These are phyloP conservation scores for Thermothielavioides terrestris DNA, from an alignment of 495 filamentous ascomycete species.

Conservation along the genomic window DNA sequence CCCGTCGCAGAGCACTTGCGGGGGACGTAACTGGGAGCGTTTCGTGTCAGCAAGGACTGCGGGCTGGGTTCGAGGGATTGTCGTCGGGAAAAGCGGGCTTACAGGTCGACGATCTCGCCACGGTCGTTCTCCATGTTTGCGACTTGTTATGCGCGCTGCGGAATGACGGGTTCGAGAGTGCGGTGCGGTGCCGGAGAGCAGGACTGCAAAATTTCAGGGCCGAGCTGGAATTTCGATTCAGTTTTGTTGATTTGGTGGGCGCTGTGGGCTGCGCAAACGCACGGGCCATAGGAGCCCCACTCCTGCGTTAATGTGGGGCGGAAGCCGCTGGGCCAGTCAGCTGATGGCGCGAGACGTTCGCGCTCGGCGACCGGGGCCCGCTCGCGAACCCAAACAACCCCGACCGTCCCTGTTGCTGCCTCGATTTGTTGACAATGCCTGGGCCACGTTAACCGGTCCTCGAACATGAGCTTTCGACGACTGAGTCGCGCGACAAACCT, in stretches of 20 bases:
- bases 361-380: background rate
- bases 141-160: constrained; percentile 21
- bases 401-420: background rate
- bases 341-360: constrained; percentile 21
- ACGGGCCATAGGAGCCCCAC: constrained; percentile 16
- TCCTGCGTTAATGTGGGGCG: background rate
- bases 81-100: constrained; percentile 22
- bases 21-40: constrained; percentile 74
- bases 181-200: constrained; percentile 21
- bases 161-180: constrained; percentile 20
- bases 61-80: background rate
- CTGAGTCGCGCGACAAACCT: no score
- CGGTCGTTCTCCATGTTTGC: constrained; percentile 38
- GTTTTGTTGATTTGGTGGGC: constrained; percentile 30
- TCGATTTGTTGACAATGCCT: background rate
- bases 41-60: constrained; percentile 9
- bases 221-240: constrained; percentile 22
- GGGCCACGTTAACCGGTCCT: background rate
- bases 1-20: constrained; percentile 94
- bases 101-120: constrained; percentile 99
- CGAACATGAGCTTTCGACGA: background rate
- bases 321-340: constrained; percentile 4
- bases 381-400: background rate
- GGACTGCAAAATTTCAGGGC: constrained; percentile 25
- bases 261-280: constrained; percentile 18